These are phyloP conservation scores for Hypsizygus marmoreus DNA, from an alignment of 768 basidiomycete species.

Conservation along the genomic window DNA sequence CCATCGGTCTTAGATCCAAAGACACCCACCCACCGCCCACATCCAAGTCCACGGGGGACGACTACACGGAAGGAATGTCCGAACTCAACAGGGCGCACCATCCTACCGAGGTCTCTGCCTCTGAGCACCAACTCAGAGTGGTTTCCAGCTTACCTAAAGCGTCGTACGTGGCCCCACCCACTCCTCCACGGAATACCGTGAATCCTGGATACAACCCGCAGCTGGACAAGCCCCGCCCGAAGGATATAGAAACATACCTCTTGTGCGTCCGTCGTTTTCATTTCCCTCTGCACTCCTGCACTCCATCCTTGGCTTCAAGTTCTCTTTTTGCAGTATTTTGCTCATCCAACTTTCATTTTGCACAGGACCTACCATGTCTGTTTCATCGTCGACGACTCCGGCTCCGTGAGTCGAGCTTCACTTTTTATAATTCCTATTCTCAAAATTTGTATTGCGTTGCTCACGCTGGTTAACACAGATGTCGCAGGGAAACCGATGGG, in stretches of 20 bases:
- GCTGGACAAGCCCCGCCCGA: constrained; percentile 26
- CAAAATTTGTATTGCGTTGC: neutral
- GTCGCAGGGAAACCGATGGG: constrained; percentile 24
- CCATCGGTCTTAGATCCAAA: no score
- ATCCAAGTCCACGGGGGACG: no score
- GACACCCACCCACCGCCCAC: no score
- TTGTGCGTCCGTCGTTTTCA: no score
- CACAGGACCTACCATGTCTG: constrained; percentile 28
- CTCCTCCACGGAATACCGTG: constrained; percentile 16
- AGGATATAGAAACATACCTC: constrained; percentile 23
- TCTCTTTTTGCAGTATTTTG: neutral
- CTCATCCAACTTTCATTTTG: no score
- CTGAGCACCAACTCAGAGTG: no score
- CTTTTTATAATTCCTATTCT: no score
- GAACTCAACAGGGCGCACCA: no score
- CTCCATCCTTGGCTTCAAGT: neutral
- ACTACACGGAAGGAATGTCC: no score
- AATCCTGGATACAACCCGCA: constrained; percentile 26
- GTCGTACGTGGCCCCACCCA: constrained; percentile 25
- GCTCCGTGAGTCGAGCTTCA: constrained; percentile 21
- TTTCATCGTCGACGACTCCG: constrained; percentile 33
- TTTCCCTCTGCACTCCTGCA: no score
- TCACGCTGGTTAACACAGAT: constrained; percentile 17
- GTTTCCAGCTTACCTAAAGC: no score
- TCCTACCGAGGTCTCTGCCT: no score